phyloP scores from a whole-genome alignment of 805 yeast genomes.

The Teunomyces cretensis region DNA sequence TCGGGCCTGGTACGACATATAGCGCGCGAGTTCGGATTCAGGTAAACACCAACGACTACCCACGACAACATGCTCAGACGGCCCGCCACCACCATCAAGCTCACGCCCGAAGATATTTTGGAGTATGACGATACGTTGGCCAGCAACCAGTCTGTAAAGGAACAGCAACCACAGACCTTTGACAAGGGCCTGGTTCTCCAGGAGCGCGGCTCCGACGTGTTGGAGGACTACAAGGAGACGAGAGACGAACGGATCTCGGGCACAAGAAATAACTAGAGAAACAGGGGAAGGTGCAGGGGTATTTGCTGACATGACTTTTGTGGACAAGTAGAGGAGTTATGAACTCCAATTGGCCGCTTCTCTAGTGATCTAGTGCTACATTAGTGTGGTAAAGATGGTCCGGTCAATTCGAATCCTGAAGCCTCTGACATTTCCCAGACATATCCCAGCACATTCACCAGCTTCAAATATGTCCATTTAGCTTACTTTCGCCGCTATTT shows the following conservation, averaged over 20 bases:
- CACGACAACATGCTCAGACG: constrained; percentile 57
- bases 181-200: constrained; percentile 4
- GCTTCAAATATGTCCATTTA: too few relatives aligned
- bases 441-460: too few relatives aligned
- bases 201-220: constrained; percentile 1
- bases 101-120: constrained; percentile 66
- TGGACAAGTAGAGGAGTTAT: too few relatives aligned
- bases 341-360: too few relatives aligned
- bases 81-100: constrained; percentile 65
- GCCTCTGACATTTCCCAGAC: too few relatives aligned
- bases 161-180: neutral
- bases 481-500: neutral
- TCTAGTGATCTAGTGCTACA: too few relatives aligned
- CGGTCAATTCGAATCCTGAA: too few relatives aligned
- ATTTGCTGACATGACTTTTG: neutral
- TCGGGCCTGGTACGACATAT: constrained; percentile 2
- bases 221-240: neutral
- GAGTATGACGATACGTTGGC: constrained; percentile 42
- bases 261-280: neutral
- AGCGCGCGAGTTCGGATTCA: neutral
- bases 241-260: constrained; percentile 1
- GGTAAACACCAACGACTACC: constrained; percentile 26
- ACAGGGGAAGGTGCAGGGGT: neutral
- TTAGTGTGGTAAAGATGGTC: too few relatives aligned
- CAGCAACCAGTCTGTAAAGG: constrained; percentile 3